A percentile compares a stretch with the other conserved stretches of the same genome.
phyloP scores from a whole-genome alignment of 208 protist genomes.

The Naegleria lovaniensis region DNA sequence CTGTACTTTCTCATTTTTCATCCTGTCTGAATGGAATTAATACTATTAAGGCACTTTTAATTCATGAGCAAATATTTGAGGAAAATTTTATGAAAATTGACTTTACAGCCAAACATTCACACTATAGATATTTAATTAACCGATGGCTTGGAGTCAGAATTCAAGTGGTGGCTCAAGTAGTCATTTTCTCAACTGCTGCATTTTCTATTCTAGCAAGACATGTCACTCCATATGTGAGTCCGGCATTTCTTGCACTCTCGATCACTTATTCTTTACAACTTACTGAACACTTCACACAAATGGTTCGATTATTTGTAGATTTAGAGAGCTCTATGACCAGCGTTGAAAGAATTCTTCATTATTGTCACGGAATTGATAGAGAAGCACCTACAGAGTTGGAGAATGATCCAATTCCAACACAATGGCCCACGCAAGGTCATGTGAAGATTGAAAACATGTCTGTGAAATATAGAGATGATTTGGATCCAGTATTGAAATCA shows the following conservation, averaged over 20 bases:
- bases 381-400: neutral
- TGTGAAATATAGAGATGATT: conserved; percentile 28
- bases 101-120: conserved; percentile 37
- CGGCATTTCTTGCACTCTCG: conserved; percentile 33
- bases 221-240: neutral
- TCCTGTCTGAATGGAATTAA: conserved; percentile 73
- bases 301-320: conserved; percentile 36
- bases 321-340: conserved; percentile 72
- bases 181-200: conserved; percentile 52
- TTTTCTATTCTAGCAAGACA: conserved; percentile 43
- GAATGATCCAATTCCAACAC: neutral
- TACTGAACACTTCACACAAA: conserved; percentile 33
- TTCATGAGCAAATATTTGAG: conserved; percentile 39
- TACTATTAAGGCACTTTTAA: conserved; percentile 58
- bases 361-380: conserved; percentile 57
- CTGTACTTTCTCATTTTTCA: conserved; percentile 76
- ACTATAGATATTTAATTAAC: conserved; percentile 43
- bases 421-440: conserved; percentile 30
- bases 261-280: conserved; percentile 42
- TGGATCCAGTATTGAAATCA: conserved; percentile 38
- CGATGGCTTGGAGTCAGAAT: conserved; percentile 75
- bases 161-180: conserved; percentile 66
- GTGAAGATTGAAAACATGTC: neutral
- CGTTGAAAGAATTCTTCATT: conserved; percentile 67
- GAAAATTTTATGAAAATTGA: conserved; percentile 49